Percentiles rank a stretch among this genome's conserved stretches.
phyloP scores from a whole-genome alignment of 2,329 filamentous ascomycete species.

The Aspergillus tubingensis region DNA sequence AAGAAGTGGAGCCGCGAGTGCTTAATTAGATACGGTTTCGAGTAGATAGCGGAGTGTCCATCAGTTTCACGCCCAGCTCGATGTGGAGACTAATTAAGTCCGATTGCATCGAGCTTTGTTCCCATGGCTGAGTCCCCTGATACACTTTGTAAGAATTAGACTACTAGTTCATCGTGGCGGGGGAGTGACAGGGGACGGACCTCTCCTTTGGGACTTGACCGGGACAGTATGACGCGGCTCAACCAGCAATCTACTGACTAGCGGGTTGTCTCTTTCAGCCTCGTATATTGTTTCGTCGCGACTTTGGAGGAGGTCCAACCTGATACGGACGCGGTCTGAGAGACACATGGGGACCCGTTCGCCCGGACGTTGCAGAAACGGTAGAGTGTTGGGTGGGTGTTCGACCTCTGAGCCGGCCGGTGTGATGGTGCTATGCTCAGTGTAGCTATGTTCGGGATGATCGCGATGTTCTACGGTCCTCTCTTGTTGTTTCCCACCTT shows the following conservation, averaged over 20 bases:
- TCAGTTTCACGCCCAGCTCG: neutral
- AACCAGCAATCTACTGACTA: neutral
- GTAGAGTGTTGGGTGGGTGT: neutral
- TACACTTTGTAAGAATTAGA: too few relatives aligned
- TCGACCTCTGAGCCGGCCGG: neutral
- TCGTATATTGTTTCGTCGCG: neutral
- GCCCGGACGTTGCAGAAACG: neutral
- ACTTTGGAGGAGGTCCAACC: neutral
- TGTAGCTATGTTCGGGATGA: neutral
- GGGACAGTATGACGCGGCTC: neutral
- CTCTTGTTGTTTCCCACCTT: neutral
- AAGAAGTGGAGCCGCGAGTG: constrained; percentile 3
- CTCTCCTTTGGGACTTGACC: neutral
- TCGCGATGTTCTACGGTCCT: neutral
- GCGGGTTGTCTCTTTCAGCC: neutral
- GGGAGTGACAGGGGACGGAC: neutral
- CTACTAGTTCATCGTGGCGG: too few relatives aligned
- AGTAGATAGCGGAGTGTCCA: constrained; percentile 1
- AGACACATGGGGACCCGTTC: neutral
- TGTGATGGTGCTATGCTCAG: neutral
- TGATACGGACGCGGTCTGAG: neutral
- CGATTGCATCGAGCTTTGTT: too few relatives aligned
- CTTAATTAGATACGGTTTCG: constrained; percentile 7
- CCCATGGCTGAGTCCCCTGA: too few relatives aligned
- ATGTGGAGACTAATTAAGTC: neutral